Percentiles rank a stretch among this genome's conserved stretches.
Evolutionary conservation across 2,329 filamentous ascomycete genomes (phyloP).

Genomic region (Gyromitra esculenta): DNA sequence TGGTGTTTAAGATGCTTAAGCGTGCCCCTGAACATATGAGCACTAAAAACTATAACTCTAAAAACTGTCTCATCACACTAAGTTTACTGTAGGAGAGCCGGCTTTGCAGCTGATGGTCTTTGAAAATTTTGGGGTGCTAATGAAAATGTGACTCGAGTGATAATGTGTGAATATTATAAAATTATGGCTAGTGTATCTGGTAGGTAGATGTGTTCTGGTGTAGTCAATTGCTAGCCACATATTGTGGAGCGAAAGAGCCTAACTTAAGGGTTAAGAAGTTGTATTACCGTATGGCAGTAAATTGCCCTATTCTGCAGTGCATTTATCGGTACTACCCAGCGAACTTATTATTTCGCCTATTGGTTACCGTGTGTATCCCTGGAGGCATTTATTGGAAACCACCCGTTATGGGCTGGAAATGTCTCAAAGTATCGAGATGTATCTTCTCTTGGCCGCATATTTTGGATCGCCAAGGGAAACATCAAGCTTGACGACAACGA

Average conservation of each 20-base stretch:
- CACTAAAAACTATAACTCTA: neutral
- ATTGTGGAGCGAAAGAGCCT: neutral
- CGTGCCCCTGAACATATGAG: too few species aligned
- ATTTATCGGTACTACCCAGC: neutral
- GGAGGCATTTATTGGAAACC: neutral
- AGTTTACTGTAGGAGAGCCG: neutral
- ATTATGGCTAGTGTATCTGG: neutral
- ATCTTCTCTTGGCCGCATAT: neutral
- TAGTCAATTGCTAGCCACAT: neutral
- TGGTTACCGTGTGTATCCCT: neutral
- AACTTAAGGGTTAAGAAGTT: neutral
- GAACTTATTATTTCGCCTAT: neutral
- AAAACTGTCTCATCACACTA: neutral
- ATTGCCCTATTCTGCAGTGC: neutral
- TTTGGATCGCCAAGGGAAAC: neutral
- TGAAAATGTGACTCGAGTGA: neutral
- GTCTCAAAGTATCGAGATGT: constrained; percentile 4
- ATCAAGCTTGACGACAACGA: neutral
- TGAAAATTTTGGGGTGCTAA: neutral
- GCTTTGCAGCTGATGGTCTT: neutral
- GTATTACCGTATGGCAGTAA: neutral
- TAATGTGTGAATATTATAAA: neutral
- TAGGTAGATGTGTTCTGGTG: neutral
- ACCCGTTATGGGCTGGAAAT: neutral
- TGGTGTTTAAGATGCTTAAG: too few species aligned